phyloP scores from a whole-genome alignment of 176 grass and related monocot genomes.

The Saccharum spontaneum region DNA sequence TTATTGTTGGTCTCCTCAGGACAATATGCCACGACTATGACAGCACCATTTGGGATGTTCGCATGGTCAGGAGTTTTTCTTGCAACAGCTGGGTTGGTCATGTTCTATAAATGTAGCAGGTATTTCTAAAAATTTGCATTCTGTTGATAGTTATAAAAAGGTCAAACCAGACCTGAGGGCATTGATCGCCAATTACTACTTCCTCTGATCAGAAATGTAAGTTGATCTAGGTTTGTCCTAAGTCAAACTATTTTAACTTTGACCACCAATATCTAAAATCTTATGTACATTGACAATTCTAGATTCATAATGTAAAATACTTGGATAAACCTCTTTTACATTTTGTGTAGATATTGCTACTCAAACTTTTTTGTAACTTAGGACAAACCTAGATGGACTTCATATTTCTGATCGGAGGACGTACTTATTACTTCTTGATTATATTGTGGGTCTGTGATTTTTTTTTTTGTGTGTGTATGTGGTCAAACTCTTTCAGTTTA shows the following conservation, averaged over 20 bases:
- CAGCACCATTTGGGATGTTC: slow-evolving; percentile 64
- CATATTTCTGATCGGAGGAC: neutral
- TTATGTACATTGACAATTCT: neutral
- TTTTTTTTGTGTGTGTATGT: neutral
- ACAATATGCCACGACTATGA: slow-evolving; percentile 55
- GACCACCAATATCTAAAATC: neutral
- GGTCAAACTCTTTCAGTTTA: neutral
- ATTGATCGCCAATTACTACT: neutral
- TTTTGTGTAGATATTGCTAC: neutral
- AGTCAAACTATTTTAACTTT: neutral
- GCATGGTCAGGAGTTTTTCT: slow-evolving; percentile 93
- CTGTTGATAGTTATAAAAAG: neutral
- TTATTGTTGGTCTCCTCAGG: slow-evolving; percentile 48
- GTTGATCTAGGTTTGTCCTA: neutral
- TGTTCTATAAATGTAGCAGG: slow-evolving; percentile 99
- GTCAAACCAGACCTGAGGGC: slow-evolving; percentile 1
- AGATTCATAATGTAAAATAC: neutral
- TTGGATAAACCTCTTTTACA: neutral
- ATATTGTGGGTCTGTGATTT: neutral
- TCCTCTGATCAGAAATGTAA: neutral
- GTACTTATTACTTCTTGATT: neutral
- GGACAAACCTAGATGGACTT: neutral
- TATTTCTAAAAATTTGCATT: slow-evolving; percentile 32
- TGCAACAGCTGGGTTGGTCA: slow-evolving; percentile 72
- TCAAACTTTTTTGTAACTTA: neutral